Evolutionary conservation across 768 basidiomycete genomes (phyloP).

Genomic region (Leccinum aurantiacum): DNA sequence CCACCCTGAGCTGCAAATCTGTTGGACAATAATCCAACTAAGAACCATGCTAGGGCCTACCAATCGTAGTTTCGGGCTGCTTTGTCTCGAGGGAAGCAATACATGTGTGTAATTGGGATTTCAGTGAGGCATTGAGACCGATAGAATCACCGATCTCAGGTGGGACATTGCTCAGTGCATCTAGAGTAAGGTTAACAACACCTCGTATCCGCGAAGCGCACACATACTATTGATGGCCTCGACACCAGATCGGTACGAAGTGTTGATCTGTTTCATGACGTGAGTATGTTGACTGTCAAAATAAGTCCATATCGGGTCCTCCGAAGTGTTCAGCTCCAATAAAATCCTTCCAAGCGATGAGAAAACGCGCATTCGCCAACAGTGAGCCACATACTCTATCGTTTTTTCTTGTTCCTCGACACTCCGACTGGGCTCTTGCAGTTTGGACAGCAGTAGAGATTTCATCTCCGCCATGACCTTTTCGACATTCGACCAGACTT

Average conservation of each 20-base stretch:
- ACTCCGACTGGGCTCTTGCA: slow-evolving; percentile 76
- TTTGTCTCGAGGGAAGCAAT: slow-evolving; percentile 61
- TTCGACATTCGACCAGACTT: slow-evolving; percentile 94
- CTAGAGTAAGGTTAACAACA: slow-evolving; percentile 33
- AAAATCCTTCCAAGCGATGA: slow-evolving; percentile 60
- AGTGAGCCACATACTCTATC: slow-evolving; percentile 67
- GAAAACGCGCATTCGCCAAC: background rate
- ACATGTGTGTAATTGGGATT: slow-evolving; percentile 59
- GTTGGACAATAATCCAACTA: background rate
- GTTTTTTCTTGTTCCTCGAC: slow-evolving; percentile 97
- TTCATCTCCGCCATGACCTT: slow-evolving; percentile 93
- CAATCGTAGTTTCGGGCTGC: slow-evolving; percentile 58
- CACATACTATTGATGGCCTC: slow-evolving; percentile 48
- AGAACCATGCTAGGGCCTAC: slow-evolving; percentile 37
- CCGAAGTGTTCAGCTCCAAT: slow-evolving; percentile 78
- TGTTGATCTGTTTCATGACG: slow-evolving; percentile 76
- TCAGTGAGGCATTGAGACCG: slow-evolving; percentile 43
- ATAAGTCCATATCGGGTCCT: slow-evolving; percentile 95
- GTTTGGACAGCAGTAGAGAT: slow-evolving; percentile 66
- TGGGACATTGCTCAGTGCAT: slow-evolving; percentile 43
- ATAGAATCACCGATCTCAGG: slow-evolving; percentile 38
- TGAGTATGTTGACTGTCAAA: slow-evolving; percentile 91
- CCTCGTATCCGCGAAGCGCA: slow-evolving; percentile 2
- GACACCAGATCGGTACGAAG: slow-evolving; percentile 53
- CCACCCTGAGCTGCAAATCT: slow-evolving; percentile 56